Evolutionary conservation across 1,284 basidiomycete genomes (phyloP).

Genomic region (Pyrrhoderma lamaoense): DNA sequence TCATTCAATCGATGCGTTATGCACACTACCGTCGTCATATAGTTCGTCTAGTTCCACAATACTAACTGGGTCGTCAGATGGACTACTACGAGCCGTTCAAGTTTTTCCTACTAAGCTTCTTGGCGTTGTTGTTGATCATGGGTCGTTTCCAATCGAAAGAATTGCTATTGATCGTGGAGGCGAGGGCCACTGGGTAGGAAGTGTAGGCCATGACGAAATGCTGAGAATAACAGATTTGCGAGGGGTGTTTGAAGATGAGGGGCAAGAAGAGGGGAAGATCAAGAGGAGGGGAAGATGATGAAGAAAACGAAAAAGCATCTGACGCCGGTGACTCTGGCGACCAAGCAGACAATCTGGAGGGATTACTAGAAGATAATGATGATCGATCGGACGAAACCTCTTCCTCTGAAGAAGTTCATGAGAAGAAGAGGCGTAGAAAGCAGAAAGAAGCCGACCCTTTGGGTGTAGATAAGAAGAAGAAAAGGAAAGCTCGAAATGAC

Average conservation of each 20-base stretch:
- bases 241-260: slow-evolving; percentile 46
- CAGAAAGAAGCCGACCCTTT: slow-evolving; percentile 45
- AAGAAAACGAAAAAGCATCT: slow-evolving; percentile 30
- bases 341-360: slow-evolving; percentile 1
- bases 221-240: slow-evolving; percentile 79
- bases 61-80: slow-evolving; percentile 90
- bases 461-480: slow-evolving; percentile 41
- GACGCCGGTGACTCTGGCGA: slow-evolving; percentile 17
- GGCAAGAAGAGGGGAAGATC: slow-evolving; percentile 20
- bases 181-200: slow-evolving; percentile 78
- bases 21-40: slow-evolving; percentile 60
- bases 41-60: slow-evolving; percentile 66
- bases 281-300: slow-evolving; percentile 22
- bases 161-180: slow-evolving; percentile 54
- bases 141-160: slow-evolving; percentile 85
- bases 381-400: slow-evolving; percentile 30
- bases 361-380: slow-evolving; percentile 18
- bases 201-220: slow-evolving; percentile 86
- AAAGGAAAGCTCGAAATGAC: slow-evolving; percentile 39
- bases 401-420: slow-evolving; percentile 30
- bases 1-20: slow-evolving; percentile 79
- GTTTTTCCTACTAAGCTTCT: slow-evolving; percentile 86
- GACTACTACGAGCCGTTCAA: slow-evolving; percentile 84
- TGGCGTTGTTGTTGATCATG: slow-evolving; percentile 87
- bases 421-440: slow-evolving; percentile 47